Percentiles rank a stretch among this genome's conserved stretches.
Evolutionary conservation across 148 eudicot species (phyloP).

Genomic region (Hydrangea macrophylla): DNA sequence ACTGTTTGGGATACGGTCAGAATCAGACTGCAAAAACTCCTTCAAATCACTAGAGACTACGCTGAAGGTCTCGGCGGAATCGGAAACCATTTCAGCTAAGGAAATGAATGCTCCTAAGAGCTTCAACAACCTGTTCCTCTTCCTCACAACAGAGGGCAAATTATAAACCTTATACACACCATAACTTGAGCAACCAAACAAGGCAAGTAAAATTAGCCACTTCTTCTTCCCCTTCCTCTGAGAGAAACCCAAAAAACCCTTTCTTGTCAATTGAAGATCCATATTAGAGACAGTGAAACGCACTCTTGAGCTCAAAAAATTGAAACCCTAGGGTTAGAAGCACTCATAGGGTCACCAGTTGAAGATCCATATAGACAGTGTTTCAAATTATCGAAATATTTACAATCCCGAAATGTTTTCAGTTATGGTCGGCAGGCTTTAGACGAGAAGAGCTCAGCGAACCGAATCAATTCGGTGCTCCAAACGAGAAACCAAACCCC

Average conservation of each 20-base stretch:
- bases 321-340: background rate
- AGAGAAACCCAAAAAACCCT: slow-evolving; percentile 37
- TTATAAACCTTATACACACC: slow-evolving; percentile 62
- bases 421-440: too few species aligned
- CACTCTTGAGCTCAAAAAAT: slow-evolving; percentile 8
- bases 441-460: too few species aligned
- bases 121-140: slow-evolving; percentile 45
- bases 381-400: too few species aligned
- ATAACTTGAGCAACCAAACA: slow-evolving; percentile 59
- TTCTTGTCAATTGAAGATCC: slow-evolving; percentile 41
- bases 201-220: slow-evolving; percentile 52
- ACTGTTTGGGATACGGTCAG: slow-evolving; percentile 77
- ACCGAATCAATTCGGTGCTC: too few species aligned
- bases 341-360: too few species aligned
- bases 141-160: slow-evolving; percentile 51
- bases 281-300: slow-evolving; percentile 7
- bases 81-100: slow-evolving; percentile 57
- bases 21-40: slow-evolving; percentile 61
- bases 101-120: slow-evolving; percentile 49
- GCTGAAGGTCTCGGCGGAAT: slow-evolving; percentile 59
- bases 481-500: too few species aligned
- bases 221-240: slow-evolving; percentile 37
- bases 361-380: slow-evolving; percentile 19
- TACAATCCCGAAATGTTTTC: too few species aligned
- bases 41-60: slow-evolving; percentile 72